Conservation (phyloP, 352 stramenopile species). For the Globisporangium carolinianum region DNA sequence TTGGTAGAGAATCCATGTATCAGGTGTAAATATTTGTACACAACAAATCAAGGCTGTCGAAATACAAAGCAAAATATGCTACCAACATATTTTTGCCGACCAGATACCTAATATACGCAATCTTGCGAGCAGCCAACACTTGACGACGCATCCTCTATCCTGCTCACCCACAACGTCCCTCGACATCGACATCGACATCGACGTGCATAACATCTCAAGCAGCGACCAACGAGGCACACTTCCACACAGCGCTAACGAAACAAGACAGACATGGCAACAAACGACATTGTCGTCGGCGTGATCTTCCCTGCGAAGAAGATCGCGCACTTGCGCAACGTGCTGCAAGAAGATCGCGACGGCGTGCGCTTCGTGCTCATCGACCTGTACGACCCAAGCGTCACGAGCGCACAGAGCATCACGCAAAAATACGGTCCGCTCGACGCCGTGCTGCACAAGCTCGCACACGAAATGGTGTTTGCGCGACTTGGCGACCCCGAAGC, state of each 20-base stretch:
- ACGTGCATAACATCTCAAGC: too few relatives aligned
- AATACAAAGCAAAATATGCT: too few relatives aligned
- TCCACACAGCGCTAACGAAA: not conserved
- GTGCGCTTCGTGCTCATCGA: constrained; percentile 76
- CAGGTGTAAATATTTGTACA: too few relatives aligned
- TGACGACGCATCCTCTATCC: too few relatives aligned
- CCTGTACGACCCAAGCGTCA: constrained; percentile 33
- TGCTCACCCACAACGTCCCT: too few relatives aligned
- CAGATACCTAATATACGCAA: too few relatives aligned
- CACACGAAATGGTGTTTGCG: constrained; percentile 79
- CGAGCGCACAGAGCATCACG: constrained; percentile 24
- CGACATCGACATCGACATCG: too few relatives aligned
- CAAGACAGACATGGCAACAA: not conserved
- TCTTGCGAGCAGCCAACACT: too few relatives aligned
- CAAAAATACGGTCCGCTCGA: constrained; percentile 41
- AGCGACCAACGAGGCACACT: not conserved
- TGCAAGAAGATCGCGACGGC: constrained; percentile 29
- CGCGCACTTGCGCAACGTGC: constrained; percentile 58
- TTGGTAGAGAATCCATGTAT: too few relatives aligned
- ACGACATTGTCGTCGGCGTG: constrained; percentile 40
- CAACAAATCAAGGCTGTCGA: too few relatives aligned
- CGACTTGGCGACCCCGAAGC: constrained; percentile 40
- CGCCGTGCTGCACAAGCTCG: constrained; percentile 74
- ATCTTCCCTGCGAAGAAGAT: constrained; percentile 84
- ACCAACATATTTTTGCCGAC: too few relatives aligned